phyloP scores from a whole-genome alignment of 768 basidiomycete species.

The Mycena leptocephala region DNA sequence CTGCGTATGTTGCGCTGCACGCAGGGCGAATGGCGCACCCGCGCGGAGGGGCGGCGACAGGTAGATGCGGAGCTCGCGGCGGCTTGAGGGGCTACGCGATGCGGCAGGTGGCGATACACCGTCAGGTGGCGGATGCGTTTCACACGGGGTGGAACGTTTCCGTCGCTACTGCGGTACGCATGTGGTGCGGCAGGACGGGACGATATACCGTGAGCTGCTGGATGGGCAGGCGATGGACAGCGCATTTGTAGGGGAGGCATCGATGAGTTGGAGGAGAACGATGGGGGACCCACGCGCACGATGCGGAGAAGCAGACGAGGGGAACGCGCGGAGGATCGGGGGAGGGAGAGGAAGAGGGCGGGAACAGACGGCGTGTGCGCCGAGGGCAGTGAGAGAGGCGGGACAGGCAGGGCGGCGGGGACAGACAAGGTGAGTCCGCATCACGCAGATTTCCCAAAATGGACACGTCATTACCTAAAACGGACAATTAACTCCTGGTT shows the following conservation, averaged over 20 bases:
- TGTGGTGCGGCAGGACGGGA: not conserved
- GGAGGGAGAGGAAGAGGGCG: too few species aligned
- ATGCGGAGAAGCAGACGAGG: too few species aligned
- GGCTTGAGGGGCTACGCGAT: not conserved
- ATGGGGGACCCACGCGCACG: too few species aligned
- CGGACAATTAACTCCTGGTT: too few species aligned
- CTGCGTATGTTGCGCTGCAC: conserved; percentile 8
- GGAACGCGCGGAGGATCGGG: too few species aligned
- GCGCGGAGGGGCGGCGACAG: not conserved
- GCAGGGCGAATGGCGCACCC: not conserved
- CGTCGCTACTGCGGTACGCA: not conserved
- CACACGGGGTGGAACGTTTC: not conserved
- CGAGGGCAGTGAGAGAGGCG: too few species aligned
- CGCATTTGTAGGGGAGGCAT: not conserved
- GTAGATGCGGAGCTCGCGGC: not conserved
- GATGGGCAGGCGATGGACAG: not conserved
- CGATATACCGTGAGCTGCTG: not conserved
- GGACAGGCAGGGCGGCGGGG: too few species aligned
- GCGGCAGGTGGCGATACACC: not conserved
- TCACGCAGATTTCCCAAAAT: too few species aligned
- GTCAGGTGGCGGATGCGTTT: not conserved
- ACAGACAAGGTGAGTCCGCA: too few species aligned
- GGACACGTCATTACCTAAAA: too few species aligned
- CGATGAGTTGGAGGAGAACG: too few species aligned
- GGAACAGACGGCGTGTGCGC: too few species aligned